These are phyloP conservation scores for Artemisia argyi DNA, from an alignment of 129 eudicot species.

Conservation along the genomic window DNA sequence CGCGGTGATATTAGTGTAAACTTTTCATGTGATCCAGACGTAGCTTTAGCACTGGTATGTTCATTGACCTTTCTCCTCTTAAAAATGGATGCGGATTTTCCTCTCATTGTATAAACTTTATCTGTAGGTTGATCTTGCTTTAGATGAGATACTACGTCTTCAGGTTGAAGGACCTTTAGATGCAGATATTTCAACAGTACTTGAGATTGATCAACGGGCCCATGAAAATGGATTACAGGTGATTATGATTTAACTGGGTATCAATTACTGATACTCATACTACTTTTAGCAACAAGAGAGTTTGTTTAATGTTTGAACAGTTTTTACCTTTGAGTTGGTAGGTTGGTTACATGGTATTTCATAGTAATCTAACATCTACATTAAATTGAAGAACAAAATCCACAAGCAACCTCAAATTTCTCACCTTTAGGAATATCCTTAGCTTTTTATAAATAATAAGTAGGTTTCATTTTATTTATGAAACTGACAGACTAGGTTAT, in stretches of 20 bases:
- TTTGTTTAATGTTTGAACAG: not conserved
- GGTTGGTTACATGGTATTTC: not conserved
- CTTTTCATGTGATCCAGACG: constrained; percentile 89
- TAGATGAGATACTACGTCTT: constrained; percentile 84
- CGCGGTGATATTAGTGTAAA: constrained; percentile 89
- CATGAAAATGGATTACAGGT: constrained; percentile 99
- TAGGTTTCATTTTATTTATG: not conserved
- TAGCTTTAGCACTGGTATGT: constrained; percentile 70
- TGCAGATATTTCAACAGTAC: constrained; percentile 73
- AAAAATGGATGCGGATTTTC: constrained; percentile 4
- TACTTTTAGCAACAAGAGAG: constrained; percentile 1
- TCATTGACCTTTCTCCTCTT: constrained; percentile 12
- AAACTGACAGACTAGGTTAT: not conserved
- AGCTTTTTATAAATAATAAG: not conserved
- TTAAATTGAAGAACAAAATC: not conserved
- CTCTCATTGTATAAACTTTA: constrained; percentile 17
- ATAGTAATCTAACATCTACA: constrained; percentile 4
- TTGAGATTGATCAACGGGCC: constrained; percentile 96
- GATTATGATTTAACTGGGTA: constrained; percentile 11
- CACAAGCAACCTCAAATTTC: not conserved
- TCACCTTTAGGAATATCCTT: not conserved
- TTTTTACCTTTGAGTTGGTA: not conserved
- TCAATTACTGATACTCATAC: not conserved
- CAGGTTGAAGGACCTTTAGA: constrained; percentile 93
- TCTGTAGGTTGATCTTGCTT: constrained; percentile 76